These are phyloP conservation scores for Fusarium sp. DNA, from an alignment of 2,329 filamentous ascomycete species.

Conservation along the genomic window DNA sequence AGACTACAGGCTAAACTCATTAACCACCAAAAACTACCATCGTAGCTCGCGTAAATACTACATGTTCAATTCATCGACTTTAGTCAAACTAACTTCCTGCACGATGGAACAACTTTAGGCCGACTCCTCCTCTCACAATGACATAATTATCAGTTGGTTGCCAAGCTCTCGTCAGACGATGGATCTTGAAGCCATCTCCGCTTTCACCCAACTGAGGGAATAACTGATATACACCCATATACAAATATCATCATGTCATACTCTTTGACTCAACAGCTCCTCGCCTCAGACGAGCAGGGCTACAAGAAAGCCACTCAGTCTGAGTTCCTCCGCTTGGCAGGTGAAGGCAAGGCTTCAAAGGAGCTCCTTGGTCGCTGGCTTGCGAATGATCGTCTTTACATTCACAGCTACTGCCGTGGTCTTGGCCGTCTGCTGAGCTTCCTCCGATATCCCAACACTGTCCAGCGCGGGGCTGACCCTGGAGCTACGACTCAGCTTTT, in stretches of 20 bases:
- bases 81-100: not conserved
- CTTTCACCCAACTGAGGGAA: conserved; percentile 4
- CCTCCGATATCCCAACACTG: conserved; percentile 66
- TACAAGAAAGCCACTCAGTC: conserved; percentile 74
- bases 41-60: not conserved
- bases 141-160: conserved; percentile 35
- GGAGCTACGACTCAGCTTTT: conserved; percentile 69
- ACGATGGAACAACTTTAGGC: conserved; percentile 44
- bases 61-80: not conserved
- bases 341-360: conserved; percentile 72
- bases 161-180: conserved; percentile 21
- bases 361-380: conserved; percentile 75
- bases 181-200: conserved; percentile 37
- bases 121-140: conserved; percentile 31
- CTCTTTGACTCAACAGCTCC: conserved; percentile 71
- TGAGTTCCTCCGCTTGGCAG: conserved; percentile 76
- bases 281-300: conserved; percentile 62
- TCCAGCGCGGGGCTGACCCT: conserved; percentile 8
- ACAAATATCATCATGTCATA: conserved; percentile 23
- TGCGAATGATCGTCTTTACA: conserved; percentile 79
- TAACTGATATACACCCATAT: conserved; percentile 10
- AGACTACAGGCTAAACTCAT: not conserved
- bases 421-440: conserved; percentile 75
- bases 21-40: conserved; percentile 6
- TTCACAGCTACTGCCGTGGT: conserved; percentile 78